phyloP scores from a whole-genome alignment of 2,329 filamentous ascomycete species.

The Alternaria atra region DNA sequence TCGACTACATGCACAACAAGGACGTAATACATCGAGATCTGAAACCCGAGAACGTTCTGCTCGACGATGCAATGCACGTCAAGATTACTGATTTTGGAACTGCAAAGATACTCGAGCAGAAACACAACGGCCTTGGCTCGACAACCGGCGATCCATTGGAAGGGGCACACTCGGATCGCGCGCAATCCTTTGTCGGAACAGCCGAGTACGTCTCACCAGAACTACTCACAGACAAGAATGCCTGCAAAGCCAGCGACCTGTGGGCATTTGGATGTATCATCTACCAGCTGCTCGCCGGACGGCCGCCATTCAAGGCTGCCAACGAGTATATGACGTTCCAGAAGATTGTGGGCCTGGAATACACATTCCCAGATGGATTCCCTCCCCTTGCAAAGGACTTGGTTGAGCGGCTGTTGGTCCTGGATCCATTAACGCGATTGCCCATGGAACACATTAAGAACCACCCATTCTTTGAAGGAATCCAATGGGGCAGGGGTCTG shows the following conservation, averaged over 20 bases:
- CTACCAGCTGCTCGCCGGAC: slow-evolving; percentile 93
- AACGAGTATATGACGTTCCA: slow-evolving; percentile 98
- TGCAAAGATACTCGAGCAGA: slow-evolving; percentile 82
- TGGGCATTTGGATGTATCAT: slow-evolving; percentile 99
- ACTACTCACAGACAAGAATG: slow-evolving; percentile 94
- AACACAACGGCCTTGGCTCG: slow-evolving; percentile 51
- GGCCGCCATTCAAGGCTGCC: slow-evolving; percentile 93
- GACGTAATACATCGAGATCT: slow-evolving; percentile 96
- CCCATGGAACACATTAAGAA: slow-evolving; percentile 97
- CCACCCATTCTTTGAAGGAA: slow-evolving; percentile 91
- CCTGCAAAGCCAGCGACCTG: slow-evolving; percentile 95
- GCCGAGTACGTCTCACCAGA: slow-evolving; percentile 98
- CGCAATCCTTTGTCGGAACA: slow-evolving; percentile 95
- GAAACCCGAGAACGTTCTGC: slow-evolving; percentile 94
- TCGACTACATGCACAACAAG: slow-evolving; percentile 96
- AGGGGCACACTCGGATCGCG: slow-evolving; percentile 72
- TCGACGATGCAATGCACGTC: slow-evolving; percentile 96
- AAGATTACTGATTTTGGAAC: slow-evolving; percentile 99
- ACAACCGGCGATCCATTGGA: slow-evolving; percentile 62
- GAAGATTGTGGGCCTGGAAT: slow-evolving; percentile 94
- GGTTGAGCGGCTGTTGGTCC: slow-evolving; percentile 86
- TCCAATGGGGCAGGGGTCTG: slow-evolving; percentile 81
- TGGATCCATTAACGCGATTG: slow-evolving; percentile 84
- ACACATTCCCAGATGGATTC: slow-evolving; percentile 90
- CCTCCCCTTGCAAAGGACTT: slow-evolving; percentile 86